phyloP scores from a whole-genome alignment of 768 basidiomycete genomes.

The Collybia nuda region DNA sequence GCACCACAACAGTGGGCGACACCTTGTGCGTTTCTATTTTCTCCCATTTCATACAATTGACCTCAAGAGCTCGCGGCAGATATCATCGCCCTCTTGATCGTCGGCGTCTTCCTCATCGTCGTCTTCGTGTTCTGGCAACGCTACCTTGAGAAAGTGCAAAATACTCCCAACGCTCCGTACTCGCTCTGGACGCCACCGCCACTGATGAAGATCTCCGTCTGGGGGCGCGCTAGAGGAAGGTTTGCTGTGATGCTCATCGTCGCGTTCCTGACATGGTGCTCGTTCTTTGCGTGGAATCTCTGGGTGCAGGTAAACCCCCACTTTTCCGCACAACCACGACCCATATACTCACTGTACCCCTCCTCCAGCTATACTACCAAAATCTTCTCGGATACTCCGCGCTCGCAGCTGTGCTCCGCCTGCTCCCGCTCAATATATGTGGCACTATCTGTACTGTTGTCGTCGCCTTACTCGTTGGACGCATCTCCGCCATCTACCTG shows the following conservation, averaged over 20 bases:
- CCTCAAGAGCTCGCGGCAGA: conserved; percentile 30
- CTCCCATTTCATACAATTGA: conserved; percentile 13
- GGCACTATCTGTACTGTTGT: conserved; percentile 65
- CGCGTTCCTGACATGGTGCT: conserved; percentile 58
- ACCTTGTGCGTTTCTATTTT: conserved; percentile 11
- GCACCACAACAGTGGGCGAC: conserved; percentile 61
- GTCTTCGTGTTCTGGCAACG: conserved; percentile 64
- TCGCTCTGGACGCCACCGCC: conserved; percentile 43
- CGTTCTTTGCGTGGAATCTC: conserved; percentile 51
- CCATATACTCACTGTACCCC: conserved; percentile 15
- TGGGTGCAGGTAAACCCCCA: conserved; percentile 20
- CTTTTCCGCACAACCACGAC: conserved; percentile 28
- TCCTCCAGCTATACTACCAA: conserved; percentile 66
- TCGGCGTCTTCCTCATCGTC: conserved; percentile 51
- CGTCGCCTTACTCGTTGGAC: conserved; percentile 58
- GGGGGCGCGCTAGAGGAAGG: conserved; percentile 52
- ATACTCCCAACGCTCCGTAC: conserved; percentile 7
- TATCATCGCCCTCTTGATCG: conserved; percentile 62
- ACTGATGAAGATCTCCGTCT: conserved; percentile 58
- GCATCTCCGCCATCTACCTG: conserved; percentile 54
- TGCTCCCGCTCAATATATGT: conserved; percentile 70
- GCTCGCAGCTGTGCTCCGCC: conserved; percentile 59
- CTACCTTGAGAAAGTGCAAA: conserved; percentile 41
- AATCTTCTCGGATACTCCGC: conserved; percentile 54
- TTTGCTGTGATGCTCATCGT: conserved; percentile 57